Evolutionary conservation across 2,329 filamentous ascomycete species (phyloP).

Genomic region (Dothiorella sarmentorum): DNA sequence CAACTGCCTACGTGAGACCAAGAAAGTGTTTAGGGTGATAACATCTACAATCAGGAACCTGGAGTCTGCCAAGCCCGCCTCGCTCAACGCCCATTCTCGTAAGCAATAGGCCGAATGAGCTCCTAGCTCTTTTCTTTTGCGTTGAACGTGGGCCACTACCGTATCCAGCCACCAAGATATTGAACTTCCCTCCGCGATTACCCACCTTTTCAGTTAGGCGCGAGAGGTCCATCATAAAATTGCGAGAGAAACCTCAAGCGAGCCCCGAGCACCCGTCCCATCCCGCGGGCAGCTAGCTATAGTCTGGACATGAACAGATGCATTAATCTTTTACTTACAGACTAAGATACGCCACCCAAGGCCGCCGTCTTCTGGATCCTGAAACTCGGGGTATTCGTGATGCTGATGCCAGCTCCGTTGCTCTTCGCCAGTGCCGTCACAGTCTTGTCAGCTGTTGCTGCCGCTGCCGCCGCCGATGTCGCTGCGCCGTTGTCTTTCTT

Average conservation of each 20-base stretch:
- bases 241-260: neutral
- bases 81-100: neutral
- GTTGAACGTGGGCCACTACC: too few relatives aligned
- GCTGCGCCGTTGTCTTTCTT: neutral
- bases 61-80: neutral
- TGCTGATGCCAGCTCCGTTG: neutral
- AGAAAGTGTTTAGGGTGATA: too few relatives aligned
- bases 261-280: neutral
- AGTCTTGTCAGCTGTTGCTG: neutral
- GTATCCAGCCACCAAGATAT: too few relatives aligned
- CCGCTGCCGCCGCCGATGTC: neutral
- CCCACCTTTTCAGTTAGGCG: too few relatives aligned
- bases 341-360: slow-evolving; percentile 6
- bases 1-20: too few relatives aligned
- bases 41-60: neutral
- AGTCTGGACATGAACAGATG: neutral
- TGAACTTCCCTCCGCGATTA: too few relatives aligned
- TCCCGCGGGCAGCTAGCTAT: neutral
- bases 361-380: slow-evolving; percentile 8
- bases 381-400: slow-evolving; percentile 12
- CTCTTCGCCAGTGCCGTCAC: neutral
- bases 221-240: too few relatives aligned
- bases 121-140: neutral
- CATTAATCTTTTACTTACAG: neutral
- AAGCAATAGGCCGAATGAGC: neutral